Percentiles rank a stretch among this genome's conserved stretches.
Conservation (phyloP, 495 filamentous ascomycete genomes). For the Venustampulla echinocandica region DNA sequence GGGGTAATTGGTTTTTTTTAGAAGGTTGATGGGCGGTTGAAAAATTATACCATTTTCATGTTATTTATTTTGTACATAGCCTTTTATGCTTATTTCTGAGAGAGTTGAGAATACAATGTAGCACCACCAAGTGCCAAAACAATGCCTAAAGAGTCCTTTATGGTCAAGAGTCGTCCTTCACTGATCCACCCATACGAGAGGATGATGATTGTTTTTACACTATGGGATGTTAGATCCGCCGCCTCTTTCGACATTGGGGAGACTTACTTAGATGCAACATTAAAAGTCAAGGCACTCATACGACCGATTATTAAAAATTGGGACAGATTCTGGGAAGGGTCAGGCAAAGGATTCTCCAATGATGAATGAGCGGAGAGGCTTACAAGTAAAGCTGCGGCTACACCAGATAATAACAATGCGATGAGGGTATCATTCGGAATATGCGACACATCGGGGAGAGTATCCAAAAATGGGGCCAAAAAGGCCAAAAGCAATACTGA, state of each 20-base stretch:
- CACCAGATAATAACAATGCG: conserved; percentile 25
- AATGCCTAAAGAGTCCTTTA: conserved; percentile 19
- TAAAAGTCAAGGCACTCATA: conserved; percentile 24
- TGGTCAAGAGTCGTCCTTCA: conserved; percentile 16
- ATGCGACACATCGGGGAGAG: conserved; percentile 21
- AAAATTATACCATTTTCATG: not conserved
- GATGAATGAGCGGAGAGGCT: not conserved
- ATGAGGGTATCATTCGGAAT: conserved; percentile 26
- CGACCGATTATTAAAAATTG: conserved; percentile 24
- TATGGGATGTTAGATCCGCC: conserved; percentile 3
- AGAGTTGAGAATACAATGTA: conserved; percentile 22
- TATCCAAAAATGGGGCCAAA: conserved; percentile 30
- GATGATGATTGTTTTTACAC: conserved; percentile 24
- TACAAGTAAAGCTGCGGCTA: conserved; percentile 26
- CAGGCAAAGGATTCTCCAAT: not conserved
- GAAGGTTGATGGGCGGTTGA: too few relatives aligned
- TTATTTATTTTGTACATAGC: too few relatives aligned
- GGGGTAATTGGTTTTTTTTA: too few relatives aligned
- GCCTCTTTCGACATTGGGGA: not conserved
- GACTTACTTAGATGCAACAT: conserved; percentile 23
- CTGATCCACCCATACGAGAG: conserved; percentile 23
- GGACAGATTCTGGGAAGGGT: conserved; percentile 12
- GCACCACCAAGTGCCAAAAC: conserved; percentile 21
- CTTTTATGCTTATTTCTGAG: conserved; percentile 9
- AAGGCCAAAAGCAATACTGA: conserved; percentile 28